Evolutionary conservation across 2,329 filamentous ascomycete species (phyloP), one percentile per base, ranked within the genome.

Genomic region (Macrophomina phaseolina): DNA sequence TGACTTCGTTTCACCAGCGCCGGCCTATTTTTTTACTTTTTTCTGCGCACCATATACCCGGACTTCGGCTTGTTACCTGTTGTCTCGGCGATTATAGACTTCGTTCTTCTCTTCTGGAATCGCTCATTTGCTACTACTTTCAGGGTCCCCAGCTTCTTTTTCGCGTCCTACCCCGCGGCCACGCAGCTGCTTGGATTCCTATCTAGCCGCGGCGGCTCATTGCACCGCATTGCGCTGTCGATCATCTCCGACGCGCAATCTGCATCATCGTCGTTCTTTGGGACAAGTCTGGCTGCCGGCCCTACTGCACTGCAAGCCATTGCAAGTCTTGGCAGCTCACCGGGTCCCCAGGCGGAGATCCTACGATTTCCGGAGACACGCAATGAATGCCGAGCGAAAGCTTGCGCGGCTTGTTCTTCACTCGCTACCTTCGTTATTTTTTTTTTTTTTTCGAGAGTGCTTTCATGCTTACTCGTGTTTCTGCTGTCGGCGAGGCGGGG

Each of bases 271-370:
- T 40, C 18, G 40, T 12, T 18, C 4, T 42, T 48, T 56, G 63
- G 52, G 40, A 16, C 53, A 48, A 32, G 32, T 42, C n/a, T 38
- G 18, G 40, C 40, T 60, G 52, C 56, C 38, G 64, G 52, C 53
- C 53, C 51, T 60, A 62, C 58, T 62, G 58, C 58, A 49, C 58
- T 51, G 58, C 58, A 62, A 49, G 58, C 58, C 58, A 62, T 62
- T 40, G 52, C 34, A 36, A 49, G 64, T 51, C 53, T 49, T 58
- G 38, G 52, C 53, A 45, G 46, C 53, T 55, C 64, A 51, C 64
- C 64, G 64, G 64, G 53, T 66, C 64, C 64, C 64, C 64, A 66
- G 64, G 64, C 64, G 64, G 64, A 66, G 64, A 66, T 58, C 52
- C 64, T 60, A n/a, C 45, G 64, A 36, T 55, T 64, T 53, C 52